phyloP scores from a whole-genome alignment of 2,329 filamentous ascomycete genomes.

The Thielaviopsis musarum region DNA sequence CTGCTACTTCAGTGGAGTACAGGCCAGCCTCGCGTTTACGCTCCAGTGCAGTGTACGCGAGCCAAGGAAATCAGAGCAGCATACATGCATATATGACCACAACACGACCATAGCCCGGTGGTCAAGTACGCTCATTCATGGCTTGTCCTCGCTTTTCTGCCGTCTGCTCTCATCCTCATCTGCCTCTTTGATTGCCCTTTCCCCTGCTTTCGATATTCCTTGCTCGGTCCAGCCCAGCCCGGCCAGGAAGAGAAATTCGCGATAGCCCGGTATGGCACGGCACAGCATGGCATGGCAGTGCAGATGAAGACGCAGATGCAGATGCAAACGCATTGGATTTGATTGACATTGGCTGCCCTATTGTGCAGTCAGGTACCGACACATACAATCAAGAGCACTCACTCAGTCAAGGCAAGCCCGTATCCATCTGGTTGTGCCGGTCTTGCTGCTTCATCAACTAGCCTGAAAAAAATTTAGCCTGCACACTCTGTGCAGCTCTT shows the following conservation, averaged over 20 bases:
- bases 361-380: background rate
- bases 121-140: background rate
- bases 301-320: background rate
- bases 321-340: background rate
- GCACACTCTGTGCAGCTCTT: background rate
- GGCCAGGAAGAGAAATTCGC: background rate
- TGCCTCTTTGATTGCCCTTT: background rate
- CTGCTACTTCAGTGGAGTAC: too few species aligned
- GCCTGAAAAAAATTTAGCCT: background rate
- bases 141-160: background rate
- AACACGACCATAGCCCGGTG: background rate
- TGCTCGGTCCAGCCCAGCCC: background rate
- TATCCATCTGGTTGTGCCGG: background rate
- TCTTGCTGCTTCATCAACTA: background rate
- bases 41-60: background rate
- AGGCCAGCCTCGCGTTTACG: background rate
- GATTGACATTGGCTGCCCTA: background rate
- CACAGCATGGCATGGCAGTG: background rate
- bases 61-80: background rate
- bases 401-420: background rate
- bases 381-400: background rate
- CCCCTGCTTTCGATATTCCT: background rate
- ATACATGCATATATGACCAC: background rate
- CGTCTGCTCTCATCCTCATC: background rate
- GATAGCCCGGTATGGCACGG: background rate